These are phyloP conservation scores for Cladosporium velox DNA, from an alignment of 2,329 filamentous ascomycete genomes.

Conservation along the genomic window DNA sequence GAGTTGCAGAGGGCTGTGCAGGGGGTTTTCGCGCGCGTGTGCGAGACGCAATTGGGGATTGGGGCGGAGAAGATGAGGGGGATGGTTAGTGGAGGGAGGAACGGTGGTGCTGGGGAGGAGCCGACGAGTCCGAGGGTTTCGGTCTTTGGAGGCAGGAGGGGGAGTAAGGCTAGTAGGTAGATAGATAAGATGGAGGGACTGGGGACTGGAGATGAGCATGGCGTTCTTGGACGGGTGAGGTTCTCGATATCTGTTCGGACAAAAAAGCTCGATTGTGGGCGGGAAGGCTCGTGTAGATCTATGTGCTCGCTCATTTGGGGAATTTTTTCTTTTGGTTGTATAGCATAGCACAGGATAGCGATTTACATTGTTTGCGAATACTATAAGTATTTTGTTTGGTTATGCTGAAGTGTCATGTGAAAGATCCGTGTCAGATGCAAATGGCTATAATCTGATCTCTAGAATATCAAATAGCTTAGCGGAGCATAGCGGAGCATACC, in stretches of 20 bases:
- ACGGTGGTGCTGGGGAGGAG: slow-evolving; percentile 14
- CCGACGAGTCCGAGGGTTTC: slow-evolving; percentile 30
- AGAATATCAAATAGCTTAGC: too few species aligned
- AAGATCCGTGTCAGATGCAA: too few species aligned
- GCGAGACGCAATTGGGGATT: slow-evolving; percentile 67
- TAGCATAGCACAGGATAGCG: slow-evolving; percentile 5
- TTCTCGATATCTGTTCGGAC: not conserved
- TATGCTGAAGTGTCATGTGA: not conserved
- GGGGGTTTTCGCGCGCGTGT: slow-evolving; percentile 75
- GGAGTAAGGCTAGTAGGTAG: slow-evolving; percentile 25
- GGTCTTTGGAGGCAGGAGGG: slow-evolving; percentile 32
- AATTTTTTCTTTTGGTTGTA: not conserved
- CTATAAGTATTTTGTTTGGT: not conserved
- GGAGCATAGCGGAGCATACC: too few species aligned
- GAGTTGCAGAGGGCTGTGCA: slow-evolving; percentile 81
- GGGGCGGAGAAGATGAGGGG: slow-evolving; percentile 29
- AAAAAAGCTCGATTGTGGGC: not conserved
- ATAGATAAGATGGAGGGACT: not conserved
- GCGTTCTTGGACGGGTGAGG: not conserved
- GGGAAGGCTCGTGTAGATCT: not conserved
- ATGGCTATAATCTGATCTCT: too few species aligned
- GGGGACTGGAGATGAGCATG: not conserved
- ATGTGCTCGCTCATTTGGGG: not conserved
- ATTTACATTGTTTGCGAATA: not conserved
- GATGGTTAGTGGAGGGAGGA: not conserved